phyloP scores from a whole-genome alignment of 257 asterid species.

The Cinchona pubescens region DNA sequence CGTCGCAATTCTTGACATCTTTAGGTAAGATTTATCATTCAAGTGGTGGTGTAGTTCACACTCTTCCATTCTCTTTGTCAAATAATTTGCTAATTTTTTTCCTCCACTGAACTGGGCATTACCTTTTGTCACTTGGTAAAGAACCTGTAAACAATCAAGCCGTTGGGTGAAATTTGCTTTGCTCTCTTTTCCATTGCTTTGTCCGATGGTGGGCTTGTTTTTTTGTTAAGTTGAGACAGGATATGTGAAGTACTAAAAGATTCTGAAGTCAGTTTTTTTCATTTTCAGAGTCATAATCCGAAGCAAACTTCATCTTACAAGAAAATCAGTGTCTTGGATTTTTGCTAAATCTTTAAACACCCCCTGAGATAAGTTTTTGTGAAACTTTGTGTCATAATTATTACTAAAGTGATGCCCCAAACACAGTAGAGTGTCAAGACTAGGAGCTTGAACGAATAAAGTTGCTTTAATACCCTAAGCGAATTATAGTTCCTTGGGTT shows the following conservation, averaged over 20 bases:
- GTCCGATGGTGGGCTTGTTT: not conserved
- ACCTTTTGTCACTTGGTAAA: too few relatives aligned
- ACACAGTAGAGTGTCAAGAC: too few relatives aligned
- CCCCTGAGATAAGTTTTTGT: not conserved
- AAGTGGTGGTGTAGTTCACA: not conserved
- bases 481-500: not conserved
- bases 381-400: not conserved
- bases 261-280: not conserved
- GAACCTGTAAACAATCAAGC: too few relatives aligned
- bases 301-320: not conserved
- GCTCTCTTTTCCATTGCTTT: not conserved
- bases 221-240: not conserved
- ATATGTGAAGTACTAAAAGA: not conserved
- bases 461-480: not conserved
- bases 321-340: not conserved
- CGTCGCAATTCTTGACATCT: conserved; percentile 64
- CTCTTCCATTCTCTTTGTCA: too few relatives aligned
- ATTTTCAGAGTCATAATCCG: not conserved
- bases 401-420: not conserved
- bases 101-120: too few relatives aligned
- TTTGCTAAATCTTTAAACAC: not conserved
- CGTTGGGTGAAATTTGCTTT: too few relatives aligned
- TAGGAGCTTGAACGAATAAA: not conserved
- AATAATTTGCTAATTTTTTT: too few relatives aligned
- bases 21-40: conserved; percentile 37